phyloP scores from a whole-genome alignment of 371 early-diverging fungal species.

The Capillidium heterosporum region DNA sequence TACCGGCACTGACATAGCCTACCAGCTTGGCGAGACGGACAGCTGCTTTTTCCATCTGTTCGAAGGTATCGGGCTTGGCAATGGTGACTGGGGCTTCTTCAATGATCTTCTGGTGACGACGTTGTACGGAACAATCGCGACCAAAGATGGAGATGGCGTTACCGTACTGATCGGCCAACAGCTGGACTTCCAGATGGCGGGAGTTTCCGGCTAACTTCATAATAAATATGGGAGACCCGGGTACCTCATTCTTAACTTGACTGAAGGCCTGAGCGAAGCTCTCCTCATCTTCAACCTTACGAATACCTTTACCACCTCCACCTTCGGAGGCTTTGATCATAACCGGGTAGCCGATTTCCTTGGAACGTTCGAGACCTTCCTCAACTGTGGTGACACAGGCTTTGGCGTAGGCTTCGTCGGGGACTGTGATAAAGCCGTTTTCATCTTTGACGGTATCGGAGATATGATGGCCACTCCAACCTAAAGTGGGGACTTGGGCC shows the following conservation, averaged over 20 bases:
- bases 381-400: constrained; percentile 63
- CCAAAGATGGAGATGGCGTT: constrained; percentile 96
- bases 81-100: constrained; percentile 74
- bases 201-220: constrained; percentile 91
- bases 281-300: constrained; percentile 58
- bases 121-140: constrained; percentile 97
- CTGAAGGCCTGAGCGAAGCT: constrained; percentile 59
- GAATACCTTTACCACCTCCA: constrained; percentile 98
- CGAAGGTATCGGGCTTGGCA: constrained; percentile 31
- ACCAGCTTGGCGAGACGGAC: constrained; percentile 74
- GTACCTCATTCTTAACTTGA: constrained; percentile 85
- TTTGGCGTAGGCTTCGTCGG: constrained; percentile 52
- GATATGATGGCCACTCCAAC: constrained; percentile 86
- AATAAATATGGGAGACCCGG: constrained; percentile 91
- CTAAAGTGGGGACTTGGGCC: constrained; percentile 88
- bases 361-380: constrained; percentile 61
- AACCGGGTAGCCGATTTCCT: constrained; percentile 85
- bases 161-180: constrained; percentile 90
- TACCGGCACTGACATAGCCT: constrained; percentile 88
- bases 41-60: constrained; percentile 71
- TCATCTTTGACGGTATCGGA: constrained; percentile 37
- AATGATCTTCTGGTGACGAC: constrained; percentile 93
- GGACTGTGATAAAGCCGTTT: constrained; percentile 62
- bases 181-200: constrained; percentile 95
- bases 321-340: constrained; percentile 99